Evolutionary conservation across 495 filamentous ascomycete species (phyloP), one percentile per base, ranked within the genome.

Genomic region (Penicillium simplicissimum): DNA sequence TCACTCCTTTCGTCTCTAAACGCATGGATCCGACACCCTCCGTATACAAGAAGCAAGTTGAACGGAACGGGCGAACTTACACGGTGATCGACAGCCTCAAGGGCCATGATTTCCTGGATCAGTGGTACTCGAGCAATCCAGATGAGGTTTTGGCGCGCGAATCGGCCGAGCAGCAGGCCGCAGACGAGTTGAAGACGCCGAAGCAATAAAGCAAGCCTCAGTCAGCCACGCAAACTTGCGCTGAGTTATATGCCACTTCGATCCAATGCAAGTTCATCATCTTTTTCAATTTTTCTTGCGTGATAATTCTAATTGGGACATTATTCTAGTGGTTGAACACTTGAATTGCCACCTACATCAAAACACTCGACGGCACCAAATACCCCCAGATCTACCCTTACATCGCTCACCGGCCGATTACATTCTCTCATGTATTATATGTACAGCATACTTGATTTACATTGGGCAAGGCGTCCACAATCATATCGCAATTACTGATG

Each of bases 1-100:
- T 97, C 68, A 94, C 88, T 8, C 94, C 93, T 7, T 98, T 96
- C 67, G 90, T 97, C 37, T 87, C 90, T 51, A 80, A 80, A 52
- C 84, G 79, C 59, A 85, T 93, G 63, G 67, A 66, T 25, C 68
- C 76, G 23, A 81, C 72, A 13, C 71, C 63, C 17, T 68, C 67
- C 51, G 72, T 68, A 54, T 81, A 79, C 68, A 71, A 61, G 11
- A 67, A 75, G 38, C 70, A 76, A 19, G 57, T 77, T 11, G 67
- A 69, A 47, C 65, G 65, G 28, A 64, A 74, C 37, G 69, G 66
- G 35, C 60, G 61, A 17, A 60, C 37, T 4, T 54, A 72, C 36
- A 72, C 66, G 2, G 65, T 71, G 38, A 65, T 72, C 36, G 68
- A 71, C 35, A 71, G 66, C 11, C 65, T 81, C 13, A 68, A 66